Base-by-base conservation (phyloP, 441 rosid species). In the Erysimum cheiri region DNA sequence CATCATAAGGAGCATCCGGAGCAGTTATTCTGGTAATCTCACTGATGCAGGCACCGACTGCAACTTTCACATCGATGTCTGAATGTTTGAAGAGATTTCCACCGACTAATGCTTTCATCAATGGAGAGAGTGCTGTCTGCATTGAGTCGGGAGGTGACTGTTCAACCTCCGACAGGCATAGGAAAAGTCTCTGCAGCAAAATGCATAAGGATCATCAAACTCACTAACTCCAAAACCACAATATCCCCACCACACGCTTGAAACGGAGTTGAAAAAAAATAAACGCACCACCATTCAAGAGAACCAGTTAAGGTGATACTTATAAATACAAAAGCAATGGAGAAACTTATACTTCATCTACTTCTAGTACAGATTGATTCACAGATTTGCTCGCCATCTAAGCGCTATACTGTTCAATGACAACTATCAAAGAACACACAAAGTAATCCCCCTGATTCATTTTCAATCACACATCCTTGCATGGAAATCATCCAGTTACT, bases 21-120 rank as follows among this genome's bases (percentile, higher is more conserved):
- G 99, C 99, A 52, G 98, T 96, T 69, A 96, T 96, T 85, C 99
- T 85, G 12, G 97, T 96, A 72, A 93, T 91, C 85, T 96, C 99
- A 70, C 97, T 96, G 76, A 96, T 93, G 83, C 98, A 96, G 39
- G 97, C 83, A 40, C 97, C 97, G 54, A 93, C 97, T 14, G 94
- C 88, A 74, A 89, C 97, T 80, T 83, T 88, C 44, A 96, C 94
- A 74, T 93, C 98, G 46, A 35, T 72, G 67, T 93, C 85, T 9
- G 88, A 67, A 80, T 93, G 98, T 74, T 62, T 81, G 48, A 93
- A 83, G 69, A 96, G 85, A 67, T 82, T 80, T 44, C 80, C 88
- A 28, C 80, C 73, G 58, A 93, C 87, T 77, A 96, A 77, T 50
- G 98, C 97, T 60, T 80, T 84, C 79, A 83, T 66, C 41, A 90